Conservation (phyloP, 108 stramenopile species). For the Skeletonema tropicum region DNA sequence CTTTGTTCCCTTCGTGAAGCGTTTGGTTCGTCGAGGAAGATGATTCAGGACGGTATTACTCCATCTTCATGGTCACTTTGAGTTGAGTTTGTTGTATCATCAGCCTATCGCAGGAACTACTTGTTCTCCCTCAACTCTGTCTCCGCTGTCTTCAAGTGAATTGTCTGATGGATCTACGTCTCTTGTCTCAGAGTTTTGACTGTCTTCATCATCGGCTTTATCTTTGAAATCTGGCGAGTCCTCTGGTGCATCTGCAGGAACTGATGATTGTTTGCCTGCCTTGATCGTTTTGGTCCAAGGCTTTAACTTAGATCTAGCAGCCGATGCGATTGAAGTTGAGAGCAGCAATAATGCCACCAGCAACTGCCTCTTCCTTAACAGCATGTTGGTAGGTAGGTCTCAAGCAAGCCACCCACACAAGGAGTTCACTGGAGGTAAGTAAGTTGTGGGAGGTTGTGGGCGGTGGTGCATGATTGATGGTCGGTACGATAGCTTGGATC, state of each 20-base stretch:
- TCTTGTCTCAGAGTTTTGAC: constrained; percentile 2
- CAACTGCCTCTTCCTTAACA: not conserved
- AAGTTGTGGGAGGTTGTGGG: too few species aligned
- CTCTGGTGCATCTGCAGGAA: not conserved
- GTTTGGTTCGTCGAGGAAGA: not conserved
- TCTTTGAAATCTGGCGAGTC: constrained; percentile 5
- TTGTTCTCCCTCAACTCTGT: not conserved
- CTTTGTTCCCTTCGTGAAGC: constrained; percentile 5
- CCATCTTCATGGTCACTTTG: not conserved
- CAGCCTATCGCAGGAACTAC: not conserved
- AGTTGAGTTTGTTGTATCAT: constrained; percentile 11
- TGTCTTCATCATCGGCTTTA: constrained; percentile 16
- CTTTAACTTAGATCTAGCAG: not conserved
- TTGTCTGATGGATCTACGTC: not conserved
- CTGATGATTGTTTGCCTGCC: not conserved
- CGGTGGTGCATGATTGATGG: too few species aligned
- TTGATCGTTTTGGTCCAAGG: not conserved
- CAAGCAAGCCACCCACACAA: too few species aligned
- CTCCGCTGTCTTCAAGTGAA: not conserved
- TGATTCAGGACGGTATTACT: not conserved
- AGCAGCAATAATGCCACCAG: not conserved
- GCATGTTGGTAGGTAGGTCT: too few species aligned
- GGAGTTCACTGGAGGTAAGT: too few species aligned
- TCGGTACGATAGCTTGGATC: too few species aligned
- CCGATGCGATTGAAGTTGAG: not conserved